Conservation (phyloP, 73 alveolate genomes). For the Paramecium tetraurelia region DNA sequence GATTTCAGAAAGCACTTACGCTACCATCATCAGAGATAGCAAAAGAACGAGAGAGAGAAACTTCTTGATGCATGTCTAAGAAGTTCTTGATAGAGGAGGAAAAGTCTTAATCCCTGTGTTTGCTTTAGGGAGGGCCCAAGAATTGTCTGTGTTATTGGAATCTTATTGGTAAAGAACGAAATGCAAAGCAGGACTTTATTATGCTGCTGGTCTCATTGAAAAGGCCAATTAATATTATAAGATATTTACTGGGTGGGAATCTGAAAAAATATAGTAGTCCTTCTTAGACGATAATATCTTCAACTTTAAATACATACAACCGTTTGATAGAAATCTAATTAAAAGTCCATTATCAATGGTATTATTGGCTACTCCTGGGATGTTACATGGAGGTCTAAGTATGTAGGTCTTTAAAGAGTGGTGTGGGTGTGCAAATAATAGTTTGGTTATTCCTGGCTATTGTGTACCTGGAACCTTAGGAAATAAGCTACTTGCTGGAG, state of each 20-base stretch:
- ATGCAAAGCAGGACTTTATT: constrained; percentile 86
- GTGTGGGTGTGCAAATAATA: constrained; percentile 91
- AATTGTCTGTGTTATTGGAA: constrained; percentile 95
- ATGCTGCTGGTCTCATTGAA: constrained; percentile 92
- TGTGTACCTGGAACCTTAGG: constrained; percentile 98
- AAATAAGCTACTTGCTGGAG: constrained; percentile 75
- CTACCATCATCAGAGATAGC: constrained; percentile 87
- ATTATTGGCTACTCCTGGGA: constrained; percentile 99
- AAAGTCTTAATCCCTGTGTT: constrained; percentile 97
- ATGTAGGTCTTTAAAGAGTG: constrained; percentile 93
- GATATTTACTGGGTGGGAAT: constrained; percentile 48
- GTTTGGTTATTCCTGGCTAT: constrained; percentile 98
- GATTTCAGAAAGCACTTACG: constrained; percentile 93
- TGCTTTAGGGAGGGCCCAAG: constrained; percentile 99
- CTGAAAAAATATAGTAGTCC: constrained; percentile 30
- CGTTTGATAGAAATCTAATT: constrained; percentile 82
- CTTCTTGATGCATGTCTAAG: constrained; percentile 89
- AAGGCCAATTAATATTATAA: constrained; percentile 63
- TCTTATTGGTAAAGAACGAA: constrained; percentile 97
- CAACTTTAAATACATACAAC: constrained; percentile 93
- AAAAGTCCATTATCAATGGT: constrained; percentile 93
- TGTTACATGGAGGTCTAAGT: constrained; percentile 98
- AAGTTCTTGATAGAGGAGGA: constrained; percentile 97
- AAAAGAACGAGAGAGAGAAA: constrained; percentile 98
- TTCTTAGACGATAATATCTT: constrained; percentile 88